Conservation (phyloP, 352 stramenopile species). For the Phytophthora fragariaefolia region DNA sequence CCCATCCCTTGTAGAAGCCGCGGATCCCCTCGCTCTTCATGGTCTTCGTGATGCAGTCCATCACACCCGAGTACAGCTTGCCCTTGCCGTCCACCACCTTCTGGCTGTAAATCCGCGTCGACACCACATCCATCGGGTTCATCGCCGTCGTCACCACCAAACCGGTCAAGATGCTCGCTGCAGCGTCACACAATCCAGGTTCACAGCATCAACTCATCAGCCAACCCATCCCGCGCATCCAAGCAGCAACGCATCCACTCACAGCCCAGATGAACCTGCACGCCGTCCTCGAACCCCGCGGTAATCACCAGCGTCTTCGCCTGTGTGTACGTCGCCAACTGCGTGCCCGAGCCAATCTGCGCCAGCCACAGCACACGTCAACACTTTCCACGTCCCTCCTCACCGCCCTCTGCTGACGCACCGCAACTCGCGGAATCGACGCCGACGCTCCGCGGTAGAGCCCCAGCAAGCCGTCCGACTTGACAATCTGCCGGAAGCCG, state of each 20-base stretch:
- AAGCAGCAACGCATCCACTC: conserved; percentile 23
- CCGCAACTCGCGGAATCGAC: conserved; percentile 79
- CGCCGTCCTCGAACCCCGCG: conserved; percentile 72
- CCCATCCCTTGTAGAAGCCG: conserved; percentile 90
- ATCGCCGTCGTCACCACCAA: conserved; percentile 85
- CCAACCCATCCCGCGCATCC: background rate
- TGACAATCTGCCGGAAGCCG: conserved; percentile 79
- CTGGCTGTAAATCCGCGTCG: conserved; percentile 88
- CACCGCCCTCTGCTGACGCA: conserved; percentile 33
- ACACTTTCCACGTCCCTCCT: conserved; percentile 3
- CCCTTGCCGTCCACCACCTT: conserved; percentile 89
- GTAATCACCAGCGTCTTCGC: conserved; percentile 85
- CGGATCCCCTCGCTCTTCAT: conserved; percentile 77
- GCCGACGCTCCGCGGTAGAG: conserved; percentile 80
- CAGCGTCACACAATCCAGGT: conserved; percentile 8
- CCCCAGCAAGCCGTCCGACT: conserved; percentile 68
- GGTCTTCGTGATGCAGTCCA: conserved; percentile 85
- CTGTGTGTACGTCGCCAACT: conserved; percentile 86
- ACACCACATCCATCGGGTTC: conserved; percentile 91
- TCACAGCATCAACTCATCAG: background rate
- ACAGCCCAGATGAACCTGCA: conserved; percentile 84
- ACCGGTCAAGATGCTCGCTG: conserved; percentile 84
- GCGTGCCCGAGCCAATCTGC: conserved; percentile 85
- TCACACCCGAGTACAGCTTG: conserved; percentile 73
- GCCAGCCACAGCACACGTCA: conserved; percentile 9